Percentiles rank a stretch among this genome's conserved stretches.
Conservation (phyloP, 108 stramenopile species). For the Aurantiochytrium sp. region DNA sequence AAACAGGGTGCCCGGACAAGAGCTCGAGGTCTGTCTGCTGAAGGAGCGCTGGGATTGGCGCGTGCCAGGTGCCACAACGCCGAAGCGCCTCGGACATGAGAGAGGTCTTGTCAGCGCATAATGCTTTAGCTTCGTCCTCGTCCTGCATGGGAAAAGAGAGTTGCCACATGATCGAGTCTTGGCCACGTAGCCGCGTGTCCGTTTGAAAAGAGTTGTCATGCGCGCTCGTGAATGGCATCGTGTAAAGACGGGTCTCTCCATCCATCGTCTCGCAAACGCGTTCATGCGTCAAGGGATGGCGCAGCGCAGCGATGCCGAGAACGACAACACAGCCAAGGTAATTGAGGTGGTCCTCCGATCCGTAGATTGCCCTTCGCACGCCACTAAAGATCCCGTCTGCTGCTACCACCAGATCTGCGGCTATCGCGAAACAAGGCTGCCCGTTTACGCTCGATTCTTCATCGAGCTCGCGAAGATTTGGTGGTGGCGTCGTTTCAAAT, state of each 20-base stretch:
- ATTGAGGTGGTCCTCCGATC: constrained; percentile 41
- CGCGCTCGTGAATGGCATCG: constrained; percentile 18
- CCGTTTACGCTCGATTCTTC: constrained; percentile 71
- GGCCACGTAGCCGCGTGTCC: background rate
- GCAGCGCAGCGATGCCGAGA: constrained; percentile 63
- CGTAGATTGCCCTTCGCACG: constrained; percentile 49
- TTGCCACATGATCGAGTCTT: constrained; percentile 29
- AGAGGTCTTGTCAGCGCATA: background rate
- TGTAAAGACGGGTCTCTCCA: background rate
- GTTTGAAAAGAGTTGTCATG: background rate
- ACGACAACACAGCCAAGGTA: constrained; percentile 71
- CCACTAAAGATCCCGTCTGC: constrained; percentile 19
- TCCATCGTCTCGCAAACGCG: constrained; percentile 15
- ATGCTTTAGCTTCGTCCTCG: background rate
- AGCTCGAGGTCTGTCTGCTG: background rate
- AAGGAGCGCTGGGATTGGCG: background rate
- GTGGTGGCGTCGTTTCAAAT: background rate
- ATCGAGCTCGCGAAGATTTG: background rate
- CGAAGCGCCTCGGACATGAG: background rate
- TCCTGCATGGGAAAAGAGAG: constrained; percentile 13
- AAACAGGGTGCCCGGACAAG: constrained; percentile 22
- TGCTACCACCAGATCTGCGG: background rate
- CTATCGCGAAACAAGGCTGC: constrained; percentile 56
- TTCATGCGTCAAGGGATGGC: background rate
- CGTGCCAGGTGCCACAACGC: constrained; percentile 19